Evolutionary conservation across 169 alveolate genomes (phyloP), one percentile per base, ranked within the genome.

Genomic region (Toxoplasma gondii): DNA sequence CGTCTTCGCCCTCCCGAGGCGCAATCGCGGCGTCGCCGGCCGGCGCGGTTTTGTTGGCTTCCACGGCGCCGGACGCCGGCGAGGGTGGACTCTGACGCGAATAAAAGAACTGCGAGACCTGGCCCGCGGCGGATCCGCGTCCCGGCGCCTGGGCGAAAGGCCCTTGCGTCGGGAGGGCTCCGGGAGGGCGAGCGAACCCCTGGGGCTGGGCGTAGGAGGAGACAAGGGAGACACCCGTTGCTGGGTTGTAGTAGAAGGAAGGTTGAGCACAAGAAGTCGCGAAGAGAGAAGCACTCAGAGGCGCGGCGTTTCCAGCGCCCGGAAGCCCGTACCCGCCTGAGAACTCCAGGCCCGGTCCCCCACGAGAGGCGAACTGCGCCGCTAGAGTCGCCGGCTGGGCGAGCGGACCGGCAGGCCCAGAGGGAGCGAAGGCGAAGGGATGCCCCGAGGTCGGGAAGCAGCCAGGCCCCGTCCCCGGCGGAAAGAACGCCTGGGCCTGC

Each of bases 311-410:
- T 64, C 74, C 74, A 16, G 74, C 31, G 4, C 74, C 74, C 74
- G 74, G 74, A 27, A 27, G n/a, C 74, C 31, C 74, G 74, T 64
- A 64, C n/a, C n/a, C 24, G 34, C 34, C 74, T 31, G 74, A 64
- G 74, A 64, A 64, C 7, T 64, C 74, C 74, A 31, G 74, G n/a
- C 74, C 74, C 29, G 74, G n/a, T 12, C 4, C 74, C 74, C 74
- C 74, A 1, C 84, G 39, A 9, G 84, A 74, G 49, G 84, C 84
- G 44, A 74, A 74, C 84, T 74, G 84, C 24, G 84, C 84, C 22
- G 84, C 84, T 19, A 64, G 74, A 27, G 24, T 10, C 34, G 74
- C 34, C 4, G 74, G 74, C 74, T 64, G 74, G 74, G 34, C 74
- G n/a, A 16, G n/a, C n/a, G 74, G 74, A 16, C 67, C 67, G 34